phyloP scores from a whole-genome alignment of 2,329 filamentous ascomycete species.

The Penicillium corylophilum region DNA sequence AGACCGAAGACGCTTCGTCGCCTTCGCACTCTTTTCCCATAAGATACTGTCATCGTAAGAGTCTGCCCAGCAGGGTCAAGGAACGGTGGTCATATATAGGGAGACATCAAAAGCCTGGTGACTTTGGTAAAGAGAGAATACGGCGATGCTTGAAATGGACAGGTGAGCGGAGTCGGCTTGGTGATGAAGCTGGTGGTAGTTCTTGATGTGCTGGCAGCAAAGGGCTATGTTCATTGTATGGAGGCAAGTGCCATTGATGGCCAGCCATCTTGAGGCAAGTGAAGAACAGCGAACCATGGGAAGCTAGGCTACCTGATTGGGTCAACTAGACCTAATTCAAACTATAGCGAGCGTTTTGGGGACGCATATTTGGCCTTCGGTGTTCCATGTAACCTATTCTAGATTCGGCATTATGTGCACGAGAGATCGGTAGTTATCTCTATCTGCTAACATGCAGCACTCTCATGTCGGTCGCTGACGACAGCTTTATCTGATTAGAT shows the following conservation, averaged over 20 bases:
- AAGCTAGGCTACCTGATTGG: too few relatives aligned
- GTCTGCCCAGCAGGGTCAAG: not conserved
- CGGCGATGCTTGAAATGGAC: not conserved
- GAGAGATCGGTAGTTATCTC: too few relatives aligned
- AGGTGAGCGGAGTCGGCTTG: not conserved
- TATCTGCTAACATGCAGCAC: too few relatives aligned
- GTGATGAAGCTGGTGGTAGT: not conserved
- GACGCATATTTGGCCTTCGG: too few relatives aligned
- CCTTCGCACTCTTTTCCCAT: conserved; percentile 16
- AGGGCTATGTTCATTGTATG: not conserved
- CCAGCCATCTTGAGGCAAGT: too few relatives aligned
- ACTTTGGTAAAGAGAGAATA: conserved; percentile 8
- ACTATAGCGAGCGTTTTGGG: too few relatives aligned
- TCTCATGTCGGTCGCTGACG: too few relatives aligned
- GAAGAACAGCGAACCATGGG: too few relatives aligned
- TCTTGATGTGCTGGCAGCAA: not conserved
- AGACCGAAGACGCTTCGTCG: conserved; percentile 28
- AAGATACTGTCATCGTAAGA: conserved; percentile 21
- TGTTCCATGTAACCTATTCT: too few relatives aligned
- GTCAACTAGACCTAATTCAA: too few relatives aligned
- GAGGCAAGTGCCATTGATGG: not conserved
- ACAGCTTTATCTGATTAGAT: too few relatives aligned
- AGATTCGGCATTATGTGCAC: too few relatives aligned
- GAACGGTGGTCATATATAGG: conserved; percentile 3
- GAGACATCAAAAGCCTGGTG: not conserved